Evolutionary conservation across 1,284 basidiomycete genomes (phyloP).

Genomic region (Cryptococcus deneoformans): DNA sequence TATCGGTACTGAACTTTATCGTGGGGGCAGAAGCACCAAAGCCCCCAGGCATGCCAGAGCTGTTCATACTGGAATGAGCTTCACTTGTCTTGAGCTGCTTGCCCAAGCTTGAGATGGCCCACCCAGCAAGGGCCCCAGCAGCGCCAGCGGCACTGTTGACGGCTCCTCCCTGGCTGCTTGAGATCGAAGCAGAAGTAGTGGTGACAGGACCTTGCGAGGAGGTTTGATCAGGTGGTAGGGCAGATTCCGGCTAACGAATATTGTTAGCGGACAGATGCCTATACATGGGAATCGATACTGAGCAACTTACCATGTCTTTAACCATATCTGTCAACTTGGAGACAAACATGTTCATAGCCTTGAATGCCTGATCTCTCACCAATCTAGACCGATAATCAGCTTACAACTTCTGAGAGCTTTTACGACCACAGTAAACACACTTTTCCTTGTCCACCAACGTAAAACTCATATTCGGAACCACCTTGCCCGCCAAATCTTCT

Average conservation of each 20-base stretch:
- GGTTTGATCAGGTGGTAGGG: background rate
- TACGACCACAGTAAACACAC: constrained; percentile 51
- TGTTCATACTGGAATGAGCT: constrained; percentile 55
- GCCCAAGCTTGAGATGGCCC: constrained; percentile 85
- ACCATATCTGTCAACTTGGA: constrained; percentile 77
- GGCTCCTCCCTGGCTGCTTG: constrained; percentile 54
- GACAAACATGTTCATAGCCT: constrained; percentile 79
- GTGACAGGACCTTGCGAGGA: constrained; percentile 42
- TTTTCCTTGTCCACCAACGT: constrained; percentile 86
- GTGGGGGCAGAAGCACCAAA: constrained; percentile 6
- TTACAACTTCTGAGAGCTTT: background rate
- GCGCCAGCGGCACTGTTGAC: constrained; percentile 85
- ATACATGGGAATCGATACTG: background rate
- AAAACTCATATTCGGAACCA: constrained; percentile 78
- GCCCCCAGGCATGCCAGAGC: background rate
- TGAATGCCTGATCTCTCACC: constrained; percentile 92
- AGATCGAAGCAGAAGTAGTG: constrained; percentile 47
- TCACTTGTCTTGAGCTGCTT: constrained; percentile 75
- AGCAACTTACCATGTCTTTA: constrained; percentile 63
- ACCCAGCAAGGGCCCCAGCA: constrained; percentile 84
- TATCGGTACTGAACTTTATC: background rate
- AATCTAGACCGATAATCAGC: constrained; percentile 54
- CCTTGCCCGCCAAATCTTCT: constrained; percentile 84
- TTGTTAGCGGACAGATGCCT: background rate
- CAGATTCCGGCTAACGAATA: background rate